These are phyloP conservation scores for Neonectria magnoliae DNA, from an alignment of 2,329 filamentous ascomycete genomes.

Conservation along the genomic window DNA sequence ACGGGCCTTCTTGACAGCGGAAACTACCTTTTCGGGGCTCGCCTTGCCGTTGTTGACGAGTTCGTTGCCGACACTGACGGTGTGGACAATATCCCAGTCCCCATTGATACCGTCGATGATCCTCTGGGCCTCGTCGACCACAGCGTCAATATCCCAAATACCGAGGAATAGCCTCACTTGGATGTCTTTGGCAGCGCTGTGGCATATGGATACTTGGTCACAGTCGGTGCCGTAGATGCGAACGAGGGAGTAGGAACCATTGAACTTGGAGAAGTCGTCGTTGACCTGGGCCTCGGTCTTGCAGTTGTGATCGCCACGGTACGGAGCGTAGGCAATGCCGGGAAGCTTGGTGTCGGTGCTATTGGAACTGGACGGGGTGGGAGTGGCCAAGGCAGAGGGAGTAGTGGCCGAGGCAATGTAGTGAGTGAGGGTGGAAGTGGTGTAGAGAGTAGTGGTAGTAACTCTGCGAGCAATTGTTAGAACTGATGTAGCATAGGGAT, in stretches of 20 bases:
- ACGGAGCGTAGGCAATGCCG: constrained; percentile 61
- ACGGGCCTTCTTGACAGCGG: constrained; percentile 67
- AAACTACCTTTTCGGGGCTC: constrained; percentile 63
- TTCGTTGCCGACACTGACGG: constrained; percentile 84
- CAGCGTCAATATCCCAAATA: constrained; percentile 70
- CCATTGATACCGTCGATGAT: constrained; percentile 68
- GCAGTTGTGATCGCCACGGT: constrained; percentile 66
- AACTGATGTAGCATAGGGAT: neutral
- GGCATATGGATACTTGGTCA: constrained; percentile 72
- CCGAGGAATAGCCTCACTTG: constrained; percentile 79
- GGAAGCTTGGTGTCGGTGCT: constrained; percentile 40
- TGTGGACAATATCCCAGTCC: constrained; percentile 76
- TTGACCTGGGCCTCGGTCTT: constrained; percentile 72
- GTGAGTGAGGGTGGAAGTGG: constrained; percentile 33
- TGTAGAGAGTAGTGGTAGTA: constrained; percentile 30
- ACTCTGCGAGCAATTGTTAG: constrained; percentile 19
- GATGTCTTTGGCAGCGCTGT: constrained; percentile 70
- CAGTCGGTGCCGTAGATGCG: constrained; percentile 87
- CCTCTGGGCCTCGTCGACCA: constrained; percentile 65
- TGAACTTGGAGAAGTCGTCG: constrained; percentile 68
- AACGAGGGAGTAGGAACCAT: constrained; percentile 67
- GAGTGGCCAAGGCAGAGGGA: constrained; percentile 1
- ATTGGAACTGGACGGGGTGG: constrained; percentile 12
- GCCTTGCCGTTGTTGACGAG: constrained; percentile 72
- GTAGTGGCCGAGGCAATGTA: constrained; percentile 21